Evolutionary conservation across 441 rosid genomes (phyloP).

Genomic region (Populus hybrid): DNA sequence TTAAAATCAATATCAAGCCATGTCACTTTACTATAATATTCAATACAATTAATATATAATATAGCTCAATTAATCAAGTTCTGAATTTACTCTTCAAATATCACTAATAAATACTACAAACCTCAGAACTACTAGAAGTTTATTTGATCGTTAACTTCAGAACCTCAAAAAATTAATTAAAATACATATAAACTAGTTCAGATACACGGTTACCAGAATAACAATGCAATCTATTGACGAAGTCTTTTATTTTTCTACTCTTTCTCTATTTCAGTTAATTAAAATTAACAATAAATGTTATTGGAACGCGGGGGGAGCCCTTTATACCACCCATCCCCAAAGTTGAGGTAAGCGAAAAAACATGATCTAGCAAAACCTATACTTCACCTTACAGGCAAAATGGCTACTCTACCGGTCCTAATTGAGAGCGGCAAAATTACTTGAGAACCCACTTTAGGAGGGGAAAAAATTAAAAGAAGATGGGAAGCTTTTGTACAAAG

Average conservation of each 20-base stretch:
- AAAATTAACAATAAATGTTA: too few species aligned
- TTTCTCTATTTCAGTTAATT: conserved; percentile 15
- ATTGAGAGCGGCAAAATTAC: conserved; percentile 30
- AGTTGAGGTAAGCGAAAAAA: conserved; percentile 9
- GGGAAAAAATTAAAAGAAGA: conserved; percentile 21
- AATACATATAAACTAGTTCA: accelerated
- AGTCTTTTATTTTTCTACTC: background rate
- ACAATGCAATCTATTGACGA: conserved; percentile 21
- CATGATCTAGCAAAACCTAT: conserved; percentile 35
- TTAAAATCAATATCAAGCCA: too few species aligned
- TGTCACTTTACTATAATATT: too few species aligned
- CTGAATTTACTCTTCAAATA: too few species aligned
- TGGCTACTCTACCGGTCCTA: conserved; percentile 28
- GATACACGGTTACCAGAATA: too few species aligned
- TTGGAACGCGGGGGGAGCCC: conserved; percentile 22
- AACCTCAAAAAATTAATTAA: accelerated
- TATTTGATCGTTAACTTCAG: accelerated
- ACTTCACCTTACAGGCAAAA: conserved; percentile 48
- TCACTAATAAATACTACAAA: too few species aligned
- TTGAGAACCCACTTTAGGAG: conserved; percentile 26
- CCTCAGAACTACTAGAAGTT: accelerated
- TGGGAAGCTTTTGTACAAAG: conserved; percentile 39
- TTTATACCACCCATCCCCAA: conserved; percentile 36
- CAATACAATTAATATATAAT: too few species aligned
- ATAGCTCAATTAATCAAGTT: too few species aligned